phyloP scores from a whole-genome alignment of 441 rosid species.

The Monsonia emarginata region DNA sequence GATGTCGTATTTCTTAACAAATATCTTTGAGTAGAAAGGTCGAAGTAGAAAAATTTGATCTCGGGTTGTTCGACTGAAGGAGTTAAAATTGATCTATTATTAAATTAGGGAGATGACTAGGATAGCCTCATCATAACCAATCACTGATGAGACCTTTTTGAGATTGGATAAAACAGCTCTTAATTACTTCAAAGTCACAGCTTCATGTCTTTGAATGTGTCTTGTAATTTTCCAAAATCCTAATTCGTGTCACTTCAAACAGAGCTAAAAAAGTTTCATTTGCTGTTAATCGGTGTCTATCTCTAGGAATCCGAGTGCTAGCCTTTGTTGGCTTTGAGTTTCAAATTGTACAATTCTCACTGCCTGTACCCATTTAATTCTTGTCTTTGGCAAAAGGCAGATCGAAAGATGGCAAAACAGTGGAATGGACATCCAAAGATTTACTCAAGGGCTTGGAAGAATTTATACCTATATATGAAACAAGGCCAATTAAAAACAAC shows the following conservation, averaged over 20 bases:
- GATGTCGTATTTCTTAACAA: background rate
- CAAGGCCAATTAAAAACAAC: conserved; percentile 81
- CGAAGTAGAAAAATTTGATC: background rate
- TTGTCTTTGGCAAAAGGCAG: conserved; percentile 90
- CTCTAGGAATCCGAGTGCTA: too few species aligned
- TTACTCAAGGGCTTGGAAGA: conserved; percentile 74
- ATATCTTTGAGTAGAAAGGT: background rate
- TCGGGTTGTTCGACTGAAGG: background rate
- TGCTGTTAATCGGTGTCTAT: too few species aligned
- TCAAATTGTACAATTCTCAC: conserved; percentile 20
- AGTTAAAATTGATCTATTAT: too few species aligned
- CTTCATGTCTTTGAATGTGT: background rate
- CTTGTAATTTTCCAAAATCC: background rate
- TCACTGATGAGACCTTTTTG: too few species aligned
- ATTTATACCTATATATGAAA: conserved; percentile 81
- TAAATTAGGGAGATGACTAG: too few species aligned
- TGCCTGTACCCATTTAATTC: conserved; percentile 37
- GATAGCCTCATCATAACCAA: too few species aligned
- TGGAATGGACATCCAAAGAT: conserved; percentile 91
- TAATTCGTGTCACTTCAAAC: too few species aligned
- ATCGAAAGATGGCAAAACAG: conserved; percentile 91
- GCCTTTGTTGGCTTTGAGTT: background rate
- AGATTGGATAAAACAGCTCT: background rate
- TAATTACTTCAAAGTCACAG: too few species aligned
- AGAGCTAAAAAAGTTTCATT: too few species aligned